Evolutionary conservation across 2,329 filamentous ascomycete species (phyloP).

Genomic region (Arthroderma sp.): DNA sequence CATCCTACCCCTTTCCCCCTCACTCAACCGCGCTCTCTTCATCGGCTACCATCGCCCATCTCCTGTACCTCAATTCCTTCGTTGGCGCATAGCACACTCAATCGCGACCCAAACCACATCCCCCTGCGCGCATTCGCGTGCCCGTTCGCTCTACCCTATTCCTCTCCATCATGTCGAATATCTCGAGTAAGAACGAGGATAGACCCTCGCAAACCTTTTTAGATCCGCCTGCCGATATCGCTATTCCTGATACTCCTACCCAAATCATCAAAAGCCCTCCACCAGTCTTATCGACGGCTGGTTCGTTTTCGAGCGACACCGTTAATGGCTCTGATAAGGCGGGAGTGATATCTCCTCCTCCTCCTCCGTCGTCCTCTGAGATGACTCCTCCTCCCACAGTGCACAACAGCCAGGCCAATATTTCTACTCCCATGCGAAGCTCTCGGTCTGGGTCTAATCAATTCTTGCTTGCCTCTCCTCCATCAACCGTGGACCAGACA

Average conservation of each 20-base stretch:
- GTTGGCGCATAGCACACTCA: no score
- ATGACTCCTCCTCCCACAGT: constrained; percentile 54
- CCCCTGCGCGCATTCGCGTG: no score
- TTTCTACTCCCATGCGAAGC: constrained; percentile 21
- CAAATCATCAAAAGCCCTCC: constrained; percentile 20
- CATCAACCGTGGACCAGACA: constrained; percentile 32
- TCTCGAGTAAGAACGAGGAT: constrained; percentile 7
- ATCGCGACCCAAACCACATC: no score
- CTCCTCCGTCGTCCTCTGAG: constrained; percentile 34
- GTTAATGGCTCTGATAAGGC: constrained; percentile 1
- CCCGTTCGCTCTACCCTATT: not conserved
- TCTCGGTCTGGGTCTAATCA: constrained; percentile 29
- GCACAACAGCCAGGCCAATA: constrained; percentile 31
- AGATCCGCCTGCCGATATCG: constrained; percentile 26
- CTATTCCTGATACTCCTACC: constrained; percentile 23
- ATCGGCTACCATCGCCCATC: no score
- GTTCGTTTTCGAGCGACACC: constrained; percentile 12
- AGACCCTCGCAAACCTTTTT: constrained; percentile 22
- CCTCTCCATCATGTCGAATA: not conserved
- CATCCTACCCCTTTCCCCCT: no score
- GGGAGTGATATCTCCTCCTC: constrained; percentile 24
- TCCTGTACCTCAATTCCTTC: no score
- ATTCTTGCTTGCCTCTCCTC: constrained; percentile 31
- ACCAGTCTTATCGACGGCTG: constrained; percentile 18
- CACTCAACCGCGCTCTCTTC: no score